These are phyloP conservation scores for Stachybotrys elegans DNA, from an alignment of 2,329 filamentous ascomycete genomes.

Conservation along the genomic window DNA sequence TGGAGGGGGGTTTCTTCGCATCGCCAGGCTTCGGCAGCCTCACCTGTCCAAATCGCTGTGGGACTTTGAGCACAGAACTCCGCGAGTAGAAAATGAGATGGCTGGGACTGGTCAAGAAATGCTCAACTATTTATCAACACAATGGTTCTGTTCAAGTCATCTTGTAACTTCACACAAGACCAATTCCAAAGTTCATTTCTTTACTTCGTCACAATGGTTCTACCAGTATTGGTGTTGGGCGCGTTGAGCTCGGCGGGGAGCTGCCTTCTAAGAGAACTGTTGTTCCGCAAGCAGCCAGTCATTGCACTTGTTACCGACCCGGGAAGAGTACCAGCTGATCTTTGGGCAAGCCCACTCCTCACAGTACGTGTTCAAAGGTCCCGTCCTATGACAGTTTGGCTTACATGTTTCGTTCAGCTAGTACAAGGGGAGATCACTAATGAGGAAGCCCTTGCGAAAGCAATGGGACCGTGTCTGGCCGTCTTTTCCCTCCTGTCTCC, in stretches of 20 bases:
- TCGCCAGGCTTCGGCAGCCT: neutral
- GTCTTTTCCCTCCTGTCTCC: neutral
- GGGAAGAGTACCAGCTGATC: conserved; percentile 1
- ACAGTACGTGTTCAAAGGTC: neutral
- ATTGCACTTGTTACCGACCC: conserved; percentile 1
- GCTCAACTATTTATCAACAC: neutral
- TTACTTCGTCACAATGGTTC: neutral
- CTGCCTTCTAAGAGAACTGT: conserved; percentile 1
- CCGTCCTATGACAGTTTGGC: neutral
- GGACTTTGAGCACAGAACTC: neutral
- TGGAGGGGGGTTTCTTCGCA: neutral
- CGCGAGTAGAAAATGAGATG: neutral
- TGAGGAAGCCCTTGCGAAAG: neutral
- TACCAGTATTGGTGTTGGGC: conserved; percentile 1
- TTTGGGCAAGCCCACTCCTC: conserved; percentile 1
- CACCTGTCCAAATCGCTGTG: neutral
- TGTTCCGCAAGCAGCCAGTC: conserved; percentile 1
- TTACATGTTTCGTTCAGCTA: neutral
- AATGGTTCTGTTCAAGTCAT: neutral
- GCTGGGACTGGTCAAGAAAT: neutral
- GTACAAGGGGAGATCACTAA: neutral
- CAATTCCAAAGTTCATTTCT: neutral
- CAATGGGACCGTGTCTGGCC: conserved; percentile 1
- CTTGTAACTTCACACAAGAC: neutral
- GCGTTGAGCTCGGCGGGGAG: neutral